Percentiles rank a stretch among this genome's conserved stretches.
These are phyloP conservation scores for Claviceps sp. DNA, from an alignment of 2,329 filamentous ascomycete species.

Conservation along the genomic window DNA sequence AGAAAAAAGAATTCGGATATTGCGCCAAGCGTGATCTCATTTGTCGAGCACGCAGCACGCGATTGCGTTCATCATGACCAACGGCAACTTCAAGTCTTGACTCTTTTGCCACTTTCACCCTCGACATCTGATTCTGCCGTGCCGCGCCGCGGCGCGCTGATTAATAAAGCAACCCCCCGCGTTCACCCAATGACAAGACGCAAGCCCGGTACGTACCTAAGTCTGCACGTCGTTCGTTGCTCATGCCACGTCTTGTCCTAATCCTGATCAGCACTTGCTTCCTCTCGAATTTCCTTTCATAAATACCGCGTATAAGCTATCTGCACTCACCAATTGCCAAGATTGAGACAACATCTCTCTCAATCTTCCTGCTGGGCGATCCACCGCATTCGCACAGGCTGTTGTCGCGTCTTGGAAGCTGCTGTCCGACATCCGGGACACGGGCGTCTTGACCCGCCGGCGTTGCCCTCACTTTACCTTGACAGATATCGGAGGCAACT, in stretches of 20 bases:
- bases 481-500: not conserved
- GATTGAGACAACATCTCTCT: not conserved
- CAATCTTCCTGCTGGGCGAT: too few species aligned
- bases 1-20: too few species aligned
- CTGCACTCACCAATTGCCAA: not conserved
- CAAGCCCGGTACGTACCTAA: not conserved
- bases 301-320: not conserved
- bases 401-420: not conserved
- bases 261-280: not conserved
- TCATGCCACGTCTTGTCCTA: slow-evolving; percentile 2
- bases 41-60: not conserved
- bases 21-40: not conserved
- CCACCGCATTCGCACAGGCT: not conserved
- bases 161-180: too few species aligned
- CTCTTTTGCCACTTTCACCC: too few species aligned
- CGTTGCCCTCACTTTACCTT: not conserved
- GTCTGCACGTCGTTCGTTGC: not conserved
- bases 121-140: not conserved
- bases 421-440: not conserved
- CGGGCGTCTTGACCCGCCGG: not conserved
- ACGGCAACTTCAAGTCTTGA: not conserved
- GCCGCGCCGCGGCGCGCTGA: too few species aligned
- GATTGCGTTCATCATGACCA: not conserved
- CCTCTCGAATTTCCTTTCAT: not conserved
- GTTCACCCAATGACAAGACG: too few species aligned